Evolutionary conservation across 495 filamentous ascomycete genomes (phyloP).

Genomic region (Cercophora scortea): DNA sequence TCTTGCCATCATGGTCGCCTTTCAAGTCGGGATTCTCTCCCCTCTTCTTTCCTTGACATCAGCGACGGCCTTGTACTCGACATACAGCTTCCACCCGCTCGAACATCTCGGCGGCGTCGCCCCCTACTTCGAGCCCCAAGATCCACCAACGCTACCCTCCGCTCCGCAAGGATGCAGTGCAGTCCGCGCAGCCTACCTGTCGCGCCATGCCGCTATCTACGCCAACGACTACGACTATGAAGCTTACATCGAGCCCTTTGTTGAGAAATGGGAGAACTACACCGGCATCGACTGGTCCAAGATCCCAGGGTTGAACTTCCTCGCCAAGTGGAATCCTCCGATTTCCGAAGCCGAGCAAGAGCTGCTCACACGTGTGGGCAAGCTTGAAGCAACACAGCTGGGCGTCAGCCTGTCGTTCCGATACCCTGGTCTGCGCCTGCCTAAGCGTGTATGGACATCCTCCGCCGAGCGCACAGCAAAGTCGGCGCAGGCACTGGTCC

Average conservation of each 20-base stretch:
- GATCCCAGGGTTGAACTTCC: constrained; percentile 30
- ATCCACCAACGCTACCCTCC: constrained; percentile 29
- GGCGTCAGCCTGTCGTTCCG: constrained; percentile 33
- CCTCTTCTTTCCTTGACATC: background rate
- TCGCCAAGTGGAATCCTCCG: constrained; percentile 32
- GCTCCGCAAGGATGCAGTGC: constrained; percentile 34
- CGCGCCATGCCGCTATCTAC: constrained; percentile 42
- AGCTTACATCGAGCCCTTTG: constrained; percentile 38
- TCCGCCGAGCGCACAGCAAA: constrained; percentile 40
- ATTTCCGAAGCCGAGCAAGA: constrained; percentile 35
- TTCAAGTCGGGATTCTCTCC: background rate
- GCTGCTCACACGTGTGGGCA: constrained; percentile 34
- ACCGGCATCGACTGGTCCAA: constrained; percentile 27
- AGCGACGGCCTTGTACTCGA: constrained; percentile 18
- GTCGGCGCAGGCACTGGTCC: constrained; percentile 34
- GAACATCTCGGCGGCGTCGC: constrained; percentile 40
- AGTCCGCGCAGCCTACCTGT: constrained; percentile 33
- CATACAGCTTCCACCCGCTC: constrained; percentile 38
- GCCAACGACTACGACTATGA: constrained; percentile 43
- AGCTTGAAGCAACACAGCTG: constrained; percentile 34
- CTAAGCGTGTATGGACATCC: constrained; percentile 39
- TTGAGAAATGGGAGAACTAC: constrained; percentile 35
- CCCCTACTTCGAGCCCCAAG: constrained; percentile 41
- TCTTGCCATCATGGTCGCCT: background rate
- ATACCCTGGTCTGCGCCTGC: constrained; percentile 33